Conservation (phyloP, 805 yeast genomes). For the Myxozyma neotropica region DNA sequence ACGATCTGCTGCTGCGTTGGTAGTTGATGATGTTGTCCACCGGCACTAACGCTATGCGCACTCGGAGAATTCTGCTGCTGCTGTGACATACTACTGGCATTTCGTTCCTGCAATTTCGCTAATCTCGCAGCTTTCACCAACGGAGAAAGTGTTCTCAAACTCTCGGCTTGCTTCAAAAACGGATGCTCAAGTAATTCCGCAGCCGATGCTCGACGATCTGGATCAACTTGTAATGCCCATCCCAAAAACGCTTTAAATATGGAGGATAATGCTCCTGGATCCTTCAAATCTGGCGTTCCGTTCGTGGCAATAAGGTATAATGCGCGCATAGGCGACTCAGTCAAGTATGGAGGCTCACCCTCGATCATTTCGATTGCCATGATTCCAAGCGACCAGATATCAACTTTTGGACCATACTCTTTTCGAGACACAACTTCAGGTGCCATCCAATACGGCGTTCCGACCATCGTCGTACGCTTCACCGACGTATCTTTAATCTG, state of each 20-base stretch:
- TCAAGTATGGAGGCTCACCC: slow-evolving; percentile 97
- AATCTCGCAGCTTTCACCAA: slow-evolving; percentile 35
- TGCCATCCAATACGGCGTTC: slow-evolving; percentile 99
- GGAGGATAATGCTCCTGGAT: slow-evolving; percentile 75
- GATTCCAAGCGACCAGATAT: slow-evolving; percentile 96
- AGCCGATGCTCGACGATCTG: slow-evolving; percentile 79
- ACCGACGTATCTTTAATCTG: slow-evolving; percentile 78
- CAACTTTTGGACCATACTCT: slow-evolving; percentile 96
- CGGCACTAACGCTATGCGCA: neutral
- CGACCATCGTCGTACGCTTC: slow-evolving; percentile 97
- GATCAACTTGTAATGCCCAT: slow-evolving; percentile 79
- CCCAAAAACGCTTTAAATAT: slow-evolving; percentile 70
- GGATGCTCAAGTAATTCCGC: slow-evolving; percentile 58
- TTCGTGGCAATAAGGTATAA: slow-evolving; percentile 91
- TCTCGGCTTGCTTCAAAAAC: slow-evolving; percentile 33
- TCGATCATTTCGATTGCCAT: slow-evolving; percentile 99
- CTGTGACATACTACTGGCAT: slow-evolving; percentile 2
- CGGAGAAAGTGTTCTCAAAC: slow-evolving; percentile 37
- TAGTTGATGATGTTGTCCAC: neutral
- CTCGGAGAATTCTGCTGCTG: neutral
- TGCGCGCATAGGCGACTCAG: slow-evolving; percentile 94
- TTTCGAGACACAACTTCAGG: slow-evolving; percentile 96
- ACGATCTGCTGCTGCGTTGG: neutral
- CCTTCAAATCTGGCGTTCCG: slow-evolving; percentile 92
- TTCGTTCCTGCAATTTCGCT: slow-evolving; percentile 32